phyloP scores from a whole-genome alignment of 768 basidiomycete genomes.

The Cystobasidium ongulense region DNA sequence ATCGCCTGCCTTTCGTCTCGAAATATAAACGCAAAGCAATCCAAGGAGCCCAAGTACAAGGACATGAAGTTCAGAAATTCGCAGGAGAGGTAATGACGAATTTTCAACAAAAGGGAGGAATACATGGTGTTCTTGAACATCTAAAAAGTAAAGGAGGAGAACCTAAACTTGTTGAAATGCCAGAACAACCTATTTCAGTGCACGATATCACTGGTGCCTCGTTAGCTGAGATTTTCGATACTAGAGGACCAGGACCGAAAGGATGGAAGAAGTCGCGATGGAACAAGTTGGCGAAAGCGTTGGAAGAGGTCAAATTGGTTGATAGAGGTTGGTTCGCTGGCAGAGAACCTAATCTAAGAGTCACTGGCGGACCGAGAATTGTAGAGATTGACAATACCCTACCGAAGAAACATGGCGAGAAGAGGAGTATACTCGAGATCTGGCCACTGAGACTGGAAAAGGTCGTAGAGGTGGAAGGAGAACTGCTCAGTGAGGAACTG shows the following conservation, averaged over 20 bases:
- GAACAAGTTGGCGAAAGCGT: slow-evolving; percentile 1
- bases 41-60: slow-evolving; percentile 2
- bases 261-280: slow-evolving; percentile 27
- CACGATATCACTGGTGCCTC: slow-evolving; percentile 21
- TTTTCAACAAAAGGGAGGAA: slow-evolving; percentile 21
- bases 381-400: slow-evolving; percentile 12
- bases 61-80: slow-evolving; percentile 23
- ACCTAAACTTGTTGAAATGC: slow-evolving; percentile 17
- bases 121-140: slow-evolving; percentile 18
- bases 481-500: slow-evolving; percentile 7
- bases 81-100: slow-evolving; percentile 1
- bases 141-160: slow-evolving; percentile 29
- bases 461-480: slow-evolving; percentile 13
- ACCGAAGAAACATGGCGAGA: slow-evolving; percentile 19
- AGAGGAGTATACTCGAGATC: slow-evolving; percentile 24
- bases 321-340: slow-evolving; percentile 28
- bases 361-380: slow-evolving; percentile 12
- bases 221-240: slow-evolving; percentile 20
- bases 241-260: slow-evolving; percentile 23
- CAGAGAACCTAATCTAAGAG: slow-evolving; percentile 21
- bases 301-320: slow-evolving; percentile 10
- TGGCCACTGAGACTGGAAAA: slow-evolving; percentile 17
- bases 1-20: slow-evolving; percentile 6
- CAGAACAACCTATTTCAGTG: slow-evolving; percentile 7
- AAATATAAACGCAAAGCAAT: slow-evolving; percentile 20